Evolutionary conservation across 768 basidiomycete species (phyloP), one percentile per base, ranked within the genome.

Genomic region (Lactarius psammicola): DNA sequence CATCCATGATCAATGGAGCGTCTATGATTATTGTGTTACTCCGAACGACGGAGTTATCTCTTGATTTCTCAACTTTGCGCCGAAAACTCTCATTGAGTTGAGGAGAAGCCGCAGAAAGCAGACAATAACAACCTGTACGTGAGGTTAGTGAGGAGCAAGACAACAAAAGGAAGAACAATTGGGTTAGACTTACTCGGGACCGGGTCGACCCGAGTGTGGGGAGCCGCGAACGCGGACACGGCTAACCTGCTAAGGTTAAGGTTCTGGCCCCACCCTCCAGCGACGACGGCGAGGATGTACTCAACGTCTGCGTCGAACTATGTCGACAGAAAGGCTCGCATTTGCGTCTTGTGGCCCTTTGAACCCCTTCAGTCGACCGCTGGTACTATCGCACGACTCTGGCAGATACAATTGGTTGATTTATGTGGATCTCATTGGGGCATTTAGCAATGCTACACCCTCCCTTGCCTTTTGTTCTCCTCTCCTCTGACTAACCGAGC

Each of bases 181-280:
- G n/a, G 42, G 6, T n/a, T 18, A n/a, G 42, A n/a, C 8, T 0
- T n/a, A n/a, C 3, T n/a, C 42, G 20, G 20, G 2, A 8, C 42
- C 42, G 42, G 42, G 42, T 3, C 42, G 42, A 44, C 9, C 42
- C 42, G 42, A 10, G 20, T 42, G 3, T 20, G 0, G 20, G 15
- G 38, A 49, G 49, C 23, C 49, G 49, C n/a, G n/a, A n/a, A n/a
- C n/a, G n/a, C 49, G 49, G 49, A 49, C 49, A 13, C 49, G 49
- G 49, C 49, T 23, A 49, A 49, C 23, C 23, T 11, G 2, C 49
- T 49, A 49, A 49, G n/a, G 46, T 49, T 49, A 49, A 49, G 49
- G 49, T 26, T 49, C 11, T 49, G 23, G n/a, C 46, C 2, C 13
- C 23, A 46, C n/a, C 10, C 4, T 4, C 13, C 26, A 49, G 15